Conservation (phyloP, 169 alveolate genomes). For the Cryptosporidium tyzzeri region DNA sequence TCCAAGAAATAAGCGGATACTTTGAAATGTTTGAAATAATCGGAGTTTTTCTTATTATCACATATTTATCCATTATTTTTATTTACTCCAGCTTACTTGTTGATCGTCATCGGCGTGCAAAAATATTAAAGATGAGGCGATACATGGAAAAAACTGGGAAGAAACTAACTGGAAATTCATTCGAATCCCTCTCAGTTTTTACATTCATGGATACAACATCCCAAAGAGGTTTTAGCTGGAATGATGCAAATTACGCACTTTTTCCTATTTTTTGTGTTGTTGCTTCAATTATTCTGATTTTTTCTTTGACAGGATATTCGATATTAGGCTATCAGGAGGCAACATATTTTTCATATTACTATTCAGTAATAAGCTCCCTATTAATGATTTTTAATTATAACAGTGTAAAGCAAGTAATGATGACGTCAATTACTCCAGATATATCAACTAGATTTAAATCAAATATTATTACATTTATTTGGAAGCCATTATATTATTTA, state of each 20-base stretch:
- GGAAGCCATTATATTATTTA: conserved; percentile 46
- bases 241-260: conserved; percentile 50
- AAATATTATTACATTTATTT: conserved; percentile 29
- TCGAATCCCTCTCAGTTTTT: conserved; percentile 57
- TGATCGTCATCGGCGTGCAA: conserved; percentile 31
- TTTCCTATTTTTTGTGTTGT: conserved; percentile 45
- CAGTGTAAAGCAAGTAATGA: conserved; percentile 33
- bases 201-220: conserved; percentile 66
- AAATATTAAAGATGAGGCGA: conserved; percentile 24
- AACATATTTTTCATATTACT: conserved; percentile 45
- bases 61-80: conserved; percentile 19
- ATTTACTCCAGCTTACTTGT: conserved; percentile 37
- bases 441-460: conserved; percentile 13
- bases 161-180: conserved; percentile 21
- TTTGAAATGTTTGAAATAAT: conserved; percentile 42
- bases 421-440: conserved; percentile 14
- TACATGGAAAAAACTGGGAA: conserved; percentile 49
- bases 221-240: conserved; percentile 71
- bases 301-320: conserved; percentile 61
- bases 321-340: conserved; percentile 54
- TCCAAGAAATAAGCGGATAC: conserved; percentile 19
- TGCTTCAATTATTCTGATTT: conserved; percentile 21
- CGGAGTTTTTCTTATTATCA: conserved; percentile 37
- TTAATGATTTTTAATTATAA: conserved; percentile 43
- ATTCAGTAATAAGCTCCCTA: conserved; percentile 56